These are phyloP conservation scores for Boletales sp. DNA, from an alignment of 768 basidiomycete genomes.

Conservation along the genomic window DNA sequence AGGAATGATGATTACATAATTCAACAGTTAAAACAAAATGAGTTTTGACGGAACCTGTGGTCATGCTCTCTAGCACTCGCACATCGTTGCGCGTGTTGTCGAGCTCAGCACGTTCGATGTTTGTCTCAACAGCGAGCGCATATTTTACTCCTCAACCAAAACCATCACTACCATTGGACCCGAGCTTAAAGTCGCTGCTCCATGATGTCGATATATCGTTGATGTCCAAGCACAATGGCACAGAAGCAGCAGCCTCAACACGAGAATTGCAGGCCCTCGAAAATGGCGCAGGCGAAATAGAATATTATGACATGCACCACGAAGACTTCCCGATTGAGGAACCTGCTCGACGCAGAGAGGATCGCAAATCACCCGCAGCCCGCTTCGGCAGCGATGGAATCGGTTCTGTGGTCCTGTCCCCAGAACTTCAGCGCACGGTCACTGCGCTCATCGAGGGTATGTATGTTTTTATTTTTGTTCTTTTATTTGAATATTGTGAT, in stretches of 20 bases:
- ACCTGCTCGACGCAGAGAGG: slow-evolving; percentile 28
- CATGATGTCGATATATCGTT: slow-evolving; percentile 68
- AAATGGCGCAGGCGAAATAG: slow-evolving; percentile 30
- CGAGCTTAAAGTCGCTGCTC: slow-evolving; percentile 58
- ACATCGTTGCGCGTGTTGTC: slow-evolving; percentile 23
- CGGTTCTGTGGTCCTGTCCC: slow-evolving; percentile 68
- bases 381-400: slow-evolving; percentile 71
- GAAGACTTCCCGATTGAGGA: slow-evolving; percentile 30
- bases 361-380: slow-evolving; percentile 76
- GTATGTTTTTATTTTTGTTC: slow-evolving; percentile 9
- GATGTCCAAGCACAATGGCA: slow-evolving; percentile 30
- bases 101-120: slow-evolving; percentile 20
- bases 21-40: background rate
- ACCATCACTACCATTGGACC: slow-evolving; percentile 60
- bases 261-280: slow-evolving; percentile 58
- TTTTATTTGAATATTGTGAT: slow-evolving; percentile 7
- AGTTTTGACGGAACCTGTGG: background rate
- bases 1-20: slow-evolving; percentile 19
- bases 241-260: slow-evolving; percentile 26
- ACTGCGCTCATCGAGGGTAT: slow-evolving; percentile 63
- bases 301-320: slow-evolving; percentile 31
- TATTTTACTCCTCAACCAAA: slow-evolving; percentile 45
- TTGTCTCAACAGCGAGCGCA: slow-evolving; percentile 31
- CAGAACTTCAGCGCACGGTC: slow-evolving; percentile 67
- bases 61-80: slow-evolving; percentile 25